phyloP scores from a whole-genome alignment of 805 yeast species.

The Pichia ethanolica region DNA sequence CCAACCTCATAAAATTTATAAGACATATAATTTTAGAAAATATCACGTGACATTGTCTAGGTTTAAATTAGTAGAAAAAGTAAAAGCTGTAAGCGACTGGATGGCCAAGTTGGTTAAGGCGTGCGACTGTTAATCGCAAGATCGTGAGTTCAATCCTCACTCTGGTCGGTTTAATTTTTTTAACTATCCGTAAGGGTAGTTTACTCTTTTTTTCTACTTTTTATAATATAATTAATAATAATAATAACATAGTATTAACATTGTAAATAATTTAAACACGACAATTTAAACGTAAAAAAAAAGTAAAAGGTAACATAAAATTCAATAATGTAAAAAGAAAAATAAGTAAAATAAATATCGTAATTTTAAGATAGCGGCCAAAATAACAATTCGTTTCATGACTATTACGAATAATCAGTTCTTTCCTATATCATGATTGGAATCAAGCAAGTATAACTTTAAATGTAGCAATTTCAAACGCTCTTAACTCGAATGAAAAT shows the following conservation, averaged over 20 bases:
- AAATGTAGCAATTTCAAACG: constrained; percentile 72
- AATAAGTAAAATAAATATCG: neutral
- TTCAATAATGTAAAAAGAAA: neutral
- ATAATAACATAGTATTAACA: too few species aligned
- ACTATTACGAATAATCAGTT: too few species aligned
- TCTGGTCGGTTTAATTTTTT: constrained; percentile 34
- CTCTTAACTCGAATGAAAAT: constrained; percentile 43
- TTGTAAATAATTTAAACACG: neutral
- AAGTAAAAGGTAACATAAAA: neutral
- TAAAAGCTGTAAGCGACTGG: constrained; percentile 27
- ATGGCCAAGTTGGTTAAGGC: constrained; percentile 57
- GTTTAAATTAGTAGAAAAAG: too few species aligned
- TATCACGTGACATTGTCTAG: too few species aligned
- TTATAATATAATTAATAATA: too few species aligned
- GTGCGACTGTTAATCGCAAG: constrained; percentile 61
- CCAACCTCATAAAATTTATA: too few species aligned
- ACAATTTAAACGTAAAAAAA: neutral
- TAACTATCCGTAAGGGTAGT: too few species aligned
- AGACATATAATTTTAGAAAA: too few species aligned
- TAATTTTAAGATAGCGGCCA: neutral
- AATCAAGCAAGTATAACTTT: constrained; percentile 35
- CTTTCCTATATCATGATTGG: too few species aligned
- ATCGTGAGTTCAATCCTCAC: constrained; percentile 56
- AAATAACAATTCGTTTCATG: too few species aligned
- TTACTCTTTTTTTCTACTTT: too few species aligned